A percentile compares a stretch with the other conserved stretches of the same genome.
These are phyloP conservation scores for Cotoneaster glaucophyllus DNA, from an alignment of 306 rosid genomes.

Conservation along the genomic window DNA sequence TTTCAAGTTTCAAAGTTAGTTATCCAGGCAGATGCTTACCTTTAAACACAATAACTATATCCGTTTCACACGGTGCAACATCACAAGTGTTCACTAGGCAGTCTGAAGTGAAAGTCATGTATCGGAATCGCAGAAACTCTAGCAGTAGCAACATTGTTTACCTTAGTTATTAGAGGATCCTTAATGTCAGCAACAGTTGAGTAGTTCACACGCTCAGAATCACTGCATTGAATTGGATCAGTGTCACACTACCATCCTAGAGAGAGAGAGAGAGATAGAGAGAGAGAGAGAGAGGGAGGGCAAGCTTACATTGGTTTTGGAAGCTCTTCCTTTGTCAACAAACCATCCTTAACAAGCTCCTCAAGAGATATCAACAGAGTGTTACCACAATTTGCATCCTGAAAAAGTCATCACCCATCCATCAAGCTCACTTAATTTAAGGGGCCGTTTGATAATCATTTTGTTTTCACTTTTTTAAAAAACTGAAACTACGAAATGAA, in stretches of 20 bases:
- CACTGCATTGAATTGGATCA: slow-evolving; percentile 41
- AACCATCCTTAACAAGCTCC: slow-evolving; percentile 85
- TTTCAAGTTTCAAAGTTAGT: too few relatives aligned
- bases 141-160: slow-evolving; percentile 9
- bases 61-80: neutral
- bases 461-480: too few relatives aligned
- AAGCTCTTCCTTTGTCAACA: slow-evolving; percentile 70
- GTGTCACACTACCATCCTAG: slow-evolving; percentile 3
- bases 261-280: slow-evolving; percentile 4
- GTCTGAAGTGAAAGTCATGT: neutral
- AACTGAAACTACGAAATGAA: too few relatives aligned
- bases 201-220: slow-evolving; percentile 60
- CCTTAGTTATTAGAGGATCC: slow-evolving; percentile 74
- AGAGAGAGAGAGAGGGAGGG: neutral
- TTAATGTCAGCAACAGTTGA: slow-evolving; percentile 65
- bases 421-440: neutral
- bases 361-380: slow-evolving; percentile 84
- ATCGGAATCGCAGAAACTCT: neutral
- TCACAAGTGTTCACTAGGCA: neutral
- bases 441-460: too few relatives aligned
- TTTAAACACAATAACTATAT: neutral
- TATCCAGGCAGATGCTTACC: neutral
- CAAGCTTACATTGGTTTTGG: slow-evolving; percentile 70
- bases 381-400: slow-evolving; percentile 98
- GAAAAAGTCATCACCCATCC: slow-evolving; percentile 6